phyloP scores from a whole-genome alignment of 2,329 filamentous ascomycete species.

The Pestalotiopsis sp. region DNA sequence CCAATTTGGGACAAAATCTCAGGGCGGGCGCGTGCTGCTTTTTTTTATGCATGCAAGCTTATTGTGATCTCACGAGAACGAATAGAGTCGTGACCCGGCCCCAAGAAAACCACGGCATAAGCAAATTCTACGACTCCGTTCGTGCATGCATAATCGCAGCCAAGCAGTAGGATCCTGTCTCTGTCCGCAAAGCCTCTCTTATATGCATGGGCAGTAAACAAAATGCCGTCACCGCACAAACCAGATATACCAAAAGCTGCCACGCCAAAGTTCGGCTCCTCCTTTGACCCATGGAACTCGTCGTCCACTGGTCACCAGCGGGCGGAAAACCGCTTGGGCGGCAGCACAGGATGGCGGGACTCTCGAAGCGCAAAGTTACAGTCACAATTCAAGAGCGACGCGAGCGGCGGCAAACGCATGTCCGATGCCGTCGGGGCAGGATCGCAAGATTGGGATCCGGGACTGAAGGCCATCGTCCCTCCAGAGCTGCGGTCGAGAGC shows the following conservation, averaged over 20 bases:
- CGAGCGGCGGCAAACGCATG: conserved; percentile 60
- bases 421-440: conserved; percentile 69
- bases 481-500: conserved; percentile 43
- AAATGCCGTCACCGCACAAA: conserved; percentile 25
- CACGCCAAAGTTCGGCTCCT: conserved; percentile 42
- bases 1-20: not conserved
- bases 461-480: conserved; percentile 44
- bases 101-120: not conserved
- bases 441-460: conserved; percentile 55
- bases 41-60: conserved; percentile 3
- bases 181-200: not conserved
- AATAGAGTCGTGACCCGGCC: not conserved
- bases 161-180: not conserved
- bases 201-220: not conserved
- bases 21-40: not conserved
- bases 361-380: conserved; percentile 70
- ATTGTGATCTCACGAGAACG: not conserved
- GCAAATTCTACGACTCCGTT: not conserved
- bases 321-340: conserved; percentile 65
- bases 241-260: conserved; percentile 33
- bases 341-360: conserved; percentile 69
- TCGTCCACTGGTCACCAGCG: conserved; percentile 79
- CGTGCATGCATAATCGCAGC: not conserved
- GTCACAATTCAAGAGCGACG: conserved; percentile 65
- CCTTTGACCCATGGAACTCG: conserved; percentile 73